Conservation (phyloP, 73 alveolate species). For the Paraurostyla sp. region DNA sequence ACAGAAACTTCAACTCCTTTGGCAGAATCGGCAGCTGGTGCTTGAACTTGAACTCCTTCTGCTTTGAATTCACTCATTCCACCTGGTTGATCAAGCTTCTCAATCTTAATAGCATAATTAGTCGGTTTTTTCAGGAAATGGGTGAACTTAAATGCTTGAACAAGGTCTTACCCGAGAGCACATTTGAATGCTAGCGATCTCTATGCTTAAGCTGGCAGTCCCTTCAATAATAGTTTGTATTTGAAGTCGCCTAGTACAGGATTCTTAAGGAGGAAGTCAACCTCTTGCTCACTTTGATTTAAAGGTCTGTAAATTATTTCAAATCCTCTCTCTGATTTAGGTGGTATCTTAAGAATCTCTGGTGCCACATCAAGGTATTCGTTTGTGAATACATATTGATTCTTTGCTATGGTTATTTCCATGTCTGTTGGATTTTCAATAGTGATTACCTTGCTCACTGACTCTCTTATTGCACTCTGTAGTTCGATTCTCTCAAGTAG, state of each 20-base stretch:
- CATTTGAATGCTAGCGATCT: slow-evolving; percentile 94
- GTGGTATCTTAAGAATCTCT: slow-evolving; percentile 91
- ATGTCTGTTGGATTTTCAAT: slow-evolving; percentile 94
- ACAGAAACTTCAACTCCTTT: slow-evolving; percentile 96
- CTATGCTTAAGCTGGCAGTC: slow-evolving; percentile 89
- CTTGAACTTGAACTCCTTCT: slow-evolving; percentile 75
- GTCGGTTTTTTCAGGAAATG: slow-evolving; percentile 96
- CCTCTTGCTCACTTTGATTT: slow-evolving; percentile 80
- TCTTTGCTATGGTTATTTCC: slow-evolving; percentile 90
- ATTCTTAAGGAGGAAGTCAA: slow-evolving; percentile 87
- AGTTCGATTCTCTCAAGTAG: slow-evolving; percentile 89
- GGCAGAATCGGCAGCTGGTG: slow-evolving; percentile 89
- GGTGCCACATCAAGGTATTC: slow-evolving; percentile 95
- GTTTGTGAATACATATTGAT: slow-evolving; percentile 84
- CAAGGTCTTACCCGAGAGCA: slow-evolving; percentile 98
- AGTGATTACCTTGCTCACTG: slow-evolving; percentile 92
- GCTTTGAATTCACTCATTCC: slow-evolving; percentile 81
- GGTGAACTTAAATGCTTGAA: slow-evolving; percentile 94
- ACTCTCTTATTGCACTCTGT: slow-evolving; percentile 94
- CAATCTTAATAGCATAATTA: slow-evolving; percentile 92
- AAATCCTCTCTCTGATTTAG: slow-evolving; percentile 96
- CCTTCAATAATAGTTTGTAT: slow-evolving; percentile 88
- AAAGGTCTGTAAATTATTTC: slow-evolving; percentile 97
- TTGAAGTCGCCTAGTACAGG: slow-evolving; percentile 94
- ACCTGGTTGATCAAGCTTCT: slow-evolving; percentile 90